A percentile compares a stretch with the other conserved stretches of the same genome.
phyloP scores from a whole-genome alignment of 306 rosid genomes.

The Dalbergia cochinchinensis region DNA sequence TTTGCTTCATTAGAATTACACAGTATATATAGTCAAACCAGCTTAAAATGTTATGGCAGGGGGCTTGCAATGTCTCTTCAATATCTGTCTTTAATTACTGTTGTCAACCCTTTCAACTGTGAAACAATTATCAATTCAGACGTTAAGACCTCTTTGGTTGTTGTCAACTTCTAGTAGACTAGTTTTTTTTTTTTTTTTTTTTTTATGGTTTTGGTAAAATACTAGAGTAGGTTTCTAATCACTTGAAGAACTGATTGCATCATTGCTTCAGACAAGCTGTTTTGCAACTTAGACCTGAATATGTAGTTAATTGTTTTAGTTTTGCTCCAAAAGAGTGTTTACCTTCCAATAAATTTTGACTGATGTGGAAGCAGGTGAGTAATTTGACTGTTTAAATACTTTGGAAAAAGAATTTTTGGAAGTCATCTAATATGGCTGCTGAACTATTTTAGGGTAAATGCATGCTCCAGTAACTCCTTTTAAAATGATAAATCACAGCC shows the following conservation, averaged over 20 bases:
- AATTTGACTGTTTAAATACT: background rate
- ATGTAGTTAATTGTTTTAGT: slow-evolving; percentile 16
- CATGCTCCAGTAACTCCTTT: slow-evolving; percentile 14
- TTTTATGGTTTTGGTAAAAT: no score
- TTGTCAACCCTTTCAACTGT: background rate
- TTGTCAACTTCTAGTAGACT: background rate
- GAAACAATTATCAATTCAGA: background rate
- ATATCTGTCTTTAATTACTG: background rate
- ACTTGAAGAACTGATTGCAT: background rate
- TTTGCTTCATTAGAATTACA: background rate
- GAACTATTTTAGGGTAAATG: background rate
- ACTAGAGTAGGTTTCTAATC: background rate
- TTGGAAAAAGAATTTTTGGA: background rate
- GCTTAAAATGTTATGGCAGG: background rate
- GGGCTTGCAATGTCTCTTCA: background rate
- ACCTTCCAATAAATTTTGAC: slow-evolving; percentile 5
- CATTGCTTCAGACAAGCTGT: background rate
- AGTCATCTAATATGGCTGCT: background rate
- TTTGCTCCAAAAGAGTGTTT: slow-evolving; percentile 14
- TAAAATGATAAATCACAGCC: slow-evolving; percentile 17
- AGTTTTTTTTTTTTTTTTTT: no score
- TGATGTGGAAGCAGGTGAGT: background rate
- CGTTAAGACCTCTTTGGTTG: background rate
- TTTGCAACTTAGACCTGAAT: slow-evolving; percentile 12
- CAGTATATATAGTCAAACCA: background rate